Conservation (phyloP, 192 early-diverging fungal genomes). For the Umbelopsis isabellina region DNA sequence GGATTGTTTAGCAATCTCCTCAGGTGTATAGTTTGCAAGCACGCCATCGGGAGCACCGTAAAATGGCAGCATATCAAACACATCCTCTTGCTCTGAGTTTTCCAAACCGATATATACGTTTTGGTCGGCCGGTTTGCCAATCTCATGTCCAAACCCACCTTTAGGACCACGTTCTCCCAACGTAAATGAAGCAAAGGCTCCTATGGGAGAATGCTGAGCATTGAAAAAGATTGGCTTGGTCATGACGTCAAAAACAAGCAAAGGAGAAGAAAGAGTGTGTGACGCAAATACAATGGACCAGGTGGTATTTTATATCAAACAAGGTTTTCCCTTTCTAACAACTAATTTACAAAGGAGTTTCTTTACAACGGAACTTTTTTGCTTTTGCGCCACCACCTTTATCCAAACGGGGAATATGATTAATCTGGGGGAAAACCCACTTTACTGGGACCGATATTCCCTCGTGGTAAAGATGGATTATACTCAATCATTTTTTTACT, state of each 20-base stretch:
- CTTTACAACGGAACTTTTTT: background rate
- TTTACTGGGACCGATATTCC: too few species aligned
- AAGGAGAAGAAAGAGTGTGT: background rate
- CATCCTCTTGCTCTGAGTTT: background rate
- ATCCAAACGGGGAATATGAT: constrained; percentile 10
- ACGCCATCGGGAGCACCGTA: constrained; percentile 20
- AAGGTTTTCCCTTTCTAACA: background rate
- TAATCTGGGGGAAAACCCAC: background rate
- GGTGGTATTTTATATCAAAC: background rate
- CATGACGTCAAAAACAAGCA: background rate
- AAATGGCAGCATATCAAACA: constrained; percentile 28
- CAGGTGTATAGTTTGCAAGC: constrained; percentile 17
- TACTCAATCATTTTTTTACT: background rate
- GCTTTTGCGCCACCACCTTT: background rate
- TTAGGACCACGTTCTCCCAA: constrained; percentile 21
- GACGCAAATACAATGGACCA: background rate
- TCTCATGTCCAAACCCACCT: constrained; percentile 25
- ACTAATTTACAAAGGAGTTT: background rate
- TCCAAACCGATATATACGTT: constrained; percentile 32
- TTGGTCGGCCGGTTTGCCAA: constrained; percentile 26
- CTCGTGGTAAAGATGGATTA: too few species aligned
- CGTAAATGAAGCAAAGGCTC: constrained; percentile 30
- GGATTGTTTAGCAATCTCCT: background rate
- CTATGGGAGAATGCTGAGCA: constrained; percentile 33
- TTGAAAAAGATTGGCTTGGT: constrained; percentile 26